Percentiles rank a stretch among this genome's conserved stretches.
Conservation (phyloP, 306 rosid genomes). For the Fagus crenata region DNA sequence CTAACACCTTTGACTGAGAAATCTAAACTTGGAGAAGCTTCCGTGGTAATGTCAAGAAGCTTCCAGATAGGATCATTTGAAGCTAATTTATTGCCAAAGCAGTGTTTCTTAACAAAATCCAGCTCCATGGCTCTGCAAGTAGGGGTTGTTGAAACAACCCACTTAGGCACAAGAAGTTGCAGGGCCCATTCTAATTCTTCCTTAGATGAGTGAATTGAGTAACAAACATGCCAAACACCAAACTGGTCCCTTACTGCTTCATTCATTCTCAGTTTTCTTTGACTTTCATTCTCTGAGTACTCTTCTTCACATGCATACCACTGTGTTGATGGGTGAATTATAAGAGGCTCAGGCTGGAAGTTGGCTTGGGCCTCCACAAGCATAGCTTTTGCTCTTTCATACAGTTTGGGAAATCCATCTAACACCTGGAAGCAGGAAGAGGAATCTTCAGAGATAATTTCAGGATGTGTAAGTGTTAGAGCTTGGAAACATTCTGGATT, state of each 20-base stretch:
- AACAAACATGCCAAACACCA: conserved; percentile 92
- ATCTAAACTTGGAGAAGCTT: conserved; percentile 32
- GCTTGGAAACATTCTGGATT: conserved; percentile 54
- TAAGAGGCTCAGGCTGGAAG: conserved; percentile 58
- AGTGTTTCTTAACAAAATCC: conserved; percentile 60
- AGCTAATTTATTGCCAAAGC: conserved; percentile 41
- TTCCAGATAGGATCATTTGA: conserved; percentile 47
- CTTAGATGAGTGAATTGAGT: conserved; percentile 74
- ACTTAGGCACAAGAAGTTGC: conserved; percentile 72
- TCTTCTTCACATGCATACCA: conserved; percentile 72
- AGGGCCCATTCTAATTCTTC: conserved; percentile 87
- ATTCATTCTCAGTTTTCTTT: conserved; percentile 47
- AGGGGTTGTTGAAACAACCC: conserved; percentile 91
- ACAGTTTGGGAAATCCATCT: conserved; percentile 63
- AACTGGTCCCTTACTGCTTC: conserved; percentile 69
- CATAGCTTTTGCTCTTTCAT: conserved; percentile 55
- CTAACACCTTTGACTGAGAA: conserved; percentile 29
- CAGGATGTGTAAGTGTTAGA: conserved; percentile 53
- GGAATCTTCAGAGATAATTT: conserved; percentile 61
- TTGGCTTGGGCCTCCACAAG: conserved; percentile 51
- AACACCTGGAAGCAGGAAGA: conserved; percentile 66
- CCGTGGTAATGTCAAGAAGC: conserved; percentile 56
- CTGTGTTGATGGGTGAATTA: conserved; percentile 75
- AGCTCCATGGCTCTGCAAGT: conserved; percentile 76
- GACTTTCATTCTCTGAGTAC: conserved; percentile 36